phyloP scores from a whole-genome alignment of 2,329 filamentous ascomycete species.

The Fusarium sp. region DNA sequence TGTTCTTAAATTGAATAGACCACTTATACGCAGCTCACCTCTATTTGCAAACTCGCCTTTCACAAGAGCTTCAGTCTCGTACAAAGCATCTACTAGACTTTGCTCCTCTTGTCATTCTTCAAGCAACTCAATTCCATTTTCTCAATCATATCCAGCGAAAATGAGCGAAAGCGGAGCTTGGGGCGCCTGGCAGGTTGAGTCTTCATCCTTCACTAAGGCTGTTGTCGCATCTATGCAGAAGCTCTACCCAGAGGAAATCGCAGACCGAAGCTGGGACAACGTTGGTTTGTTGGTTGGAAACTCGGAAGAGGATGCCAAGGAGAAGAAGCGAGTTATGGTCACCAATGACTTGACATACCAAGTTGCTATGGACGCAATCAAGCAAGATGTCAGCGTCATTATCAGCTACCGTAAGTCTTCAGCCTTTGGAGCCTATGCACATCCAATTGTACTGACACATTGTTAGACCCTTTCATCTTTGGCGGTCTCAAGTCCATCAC shows the following conservation, averaged over 20 bases:
- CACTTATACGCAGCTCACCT: slow-evolving; percentile 9
- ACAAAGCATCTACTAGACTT: neutral
- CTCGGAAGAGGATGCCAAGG: slow-evolving; percentile 48
- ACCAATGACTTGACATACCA: slow-evolving; percentile 91
- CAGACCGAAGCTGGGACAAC: slow-evolving; percentile 94
- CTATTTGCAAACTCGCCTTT: neutral
- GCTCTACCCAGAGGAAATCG: slow-evolving; percentile 90
- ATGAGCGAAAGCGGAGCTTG: slow-evolving; percentile 49
- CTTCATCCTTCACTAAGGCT: slow-evolving; percentile 59
- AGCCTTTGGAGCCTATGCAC: neutral
- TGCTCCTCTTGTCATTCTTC: slow-evolving; percentile 37
- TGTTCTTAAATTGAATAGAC: slow-evolving; percentile 18
- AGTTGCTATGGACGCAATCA: slow-evolving; percentile 91
- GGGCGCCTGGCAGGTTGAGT: slow-evolving; percentile 55
- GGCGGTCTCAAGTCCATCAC: slow-evolving; percentile 90
- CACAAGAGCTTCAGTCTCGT: neutral
- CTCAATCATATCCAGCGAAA: slow-evolving; percentile 7
- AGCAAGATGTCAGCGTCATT: slow-evolving; percentile 78
- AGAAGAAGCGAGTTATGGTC: slow-evolving; percentile 59
- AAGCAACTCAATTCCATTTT: neutral
- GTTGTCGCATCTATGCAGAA: slow-evolving; percentile 84
- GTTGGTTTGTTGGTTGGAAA: slow-evolving; percentile 80
- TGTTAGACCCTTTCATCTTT: slow-evolving; percentile 93
- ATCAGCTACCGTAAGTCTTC: slow-evolving; percentile 80
- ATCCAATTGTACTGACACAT: neutral